Percentiles rank a stretch among this genome's conserved stretches.
These are phyloP conservation scores for Coemansia erecta DNA, from an alignment of 192 early-diverging fungal species.

Conservation along the genomic window DNA sequence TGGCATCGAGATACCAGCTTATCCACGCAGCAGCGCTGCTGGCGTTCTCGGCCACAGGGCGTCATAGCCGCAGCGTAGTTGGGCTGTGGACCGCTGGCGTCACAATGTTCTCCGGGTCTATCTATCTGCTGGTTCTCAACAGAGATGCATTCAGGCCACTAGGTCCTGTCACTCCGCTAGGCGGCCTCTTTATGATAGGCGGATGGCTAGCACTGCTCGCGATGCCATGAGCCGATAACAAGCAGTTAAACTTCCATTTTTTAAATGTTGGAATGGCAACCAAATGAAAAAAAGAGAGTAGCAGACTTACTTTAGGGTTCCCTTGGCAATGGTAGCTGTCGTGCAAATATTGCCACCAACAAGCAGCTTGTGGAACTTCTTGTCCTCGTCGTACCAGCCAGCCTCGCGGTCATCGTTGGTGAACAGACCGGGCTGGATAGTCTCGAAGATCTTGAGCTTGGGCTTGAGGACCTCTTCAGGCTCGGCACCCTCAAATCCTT, in stretches of 20 bases:
- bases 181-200: slow-evolving; percentile 42
- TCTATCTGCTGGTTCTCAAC: slow-evolving; percentile 54
- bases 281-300: background rate
- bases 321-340: slow-evolving; percentile 62
- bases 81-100: slow-evolving; percentile 53
- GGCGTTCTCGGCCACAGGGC: slow-evolving; percentile 25
- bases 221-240: slow-evolving; percentile 1
- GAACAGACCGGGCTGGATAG: slow-evolving; percentile 85
- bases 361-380: slow-evolving; percentile 53
- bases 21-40: slow-evolving; percentile 55
- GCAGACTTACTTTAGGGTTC: slow-evolving; percentile 64
- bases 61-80: slow-evolving; percentile 20
- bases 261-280: background rate
- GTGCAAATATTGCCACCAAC: slow-evolving; percentile 55
- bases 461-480: slow-evolving; percentile 93
- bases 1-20: slow-evolving; percentile 55
- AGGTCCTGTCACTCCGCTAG: slow-evolving; percentile 45
- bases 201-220: slow-evolving; percentile 46
- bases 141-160: slow-evolving; percentile 26
- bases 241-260: background rate
- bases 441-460: slow-evolving; percentile 98
- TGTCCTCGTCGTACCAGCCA: slow-evolving; percentile 58
- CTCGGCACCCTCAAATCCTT: slow-evolving; percentile 76
- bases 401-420: slow-evolving; percentile 69
- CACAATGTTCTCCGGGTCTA: slow-evolving; percentile 53